phyloP scores from a whole-genome alignment of 2,329 filamentous ascomycete genomes.

The Teratosphaeria gauchensis region DNA sequence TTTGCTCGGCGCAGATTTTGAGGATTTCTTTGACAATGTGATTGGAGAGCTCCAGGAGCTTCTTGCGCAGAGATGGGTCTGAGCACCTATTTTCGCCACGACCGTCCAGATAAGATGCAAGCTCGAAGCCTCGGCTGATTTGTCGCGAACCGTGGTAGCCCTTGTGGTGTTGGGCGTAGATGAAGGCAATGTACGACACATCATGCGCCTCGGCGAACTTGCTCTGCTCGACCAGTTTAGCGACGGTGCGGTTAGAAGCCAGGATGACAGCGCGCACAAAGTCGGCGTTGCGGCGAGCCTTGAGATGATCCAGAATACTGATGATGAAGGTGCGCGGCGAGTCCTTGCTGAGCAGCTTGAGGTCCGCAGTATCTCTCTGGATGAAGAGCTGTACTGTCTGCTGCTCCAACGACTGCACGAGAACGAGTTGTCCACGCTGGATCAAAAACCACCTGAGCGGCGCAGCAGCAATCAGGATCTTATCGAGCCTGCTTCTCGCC shows the following conservation, averaged over 20 bases:
- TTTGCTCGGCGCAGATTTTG: conserved; percentile 30
- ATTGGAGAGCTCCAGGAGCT: conserved; percentile 30
- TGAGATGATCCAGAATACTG: conserved; percentile 32
- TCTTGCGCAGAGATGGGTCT: conserved; percentile 26
- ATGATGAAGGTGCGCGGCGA: conserved; percentile 29
- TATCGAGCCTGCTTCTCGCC: conserved; percentile 24
- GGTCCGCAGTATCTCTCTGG: conserved; percentile 19
- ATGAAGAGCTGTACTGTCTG: conserved; percentile 25
- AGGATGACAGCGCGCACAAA: conserved; percentile 32
- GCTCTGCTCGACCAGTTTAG: conserved; percentile 29
- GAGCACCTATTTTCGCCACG: conserved; percentile 24
- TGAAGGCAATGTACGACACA: conserved; percentile 35
- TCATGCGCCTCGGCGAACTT: conserved; percentile 33
- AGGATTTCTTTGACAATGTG: conserved; percentile 35
- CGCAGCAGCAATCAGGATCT: conserved; percentile 25
- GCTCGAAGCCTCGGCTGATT: conserved; percentile 37
- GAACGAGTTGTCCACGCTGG: conserved; percentile 24
- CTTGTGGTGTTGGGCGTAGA: conserved; percentile 33
- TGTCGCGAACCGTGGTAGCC: conserved; percentile 32
- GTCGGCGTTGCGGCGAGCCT: conserved; percentile 27
- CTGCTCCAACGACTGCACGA: conserved; percentile 27
- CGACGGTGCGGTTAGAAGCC: conserved; percentile 28
- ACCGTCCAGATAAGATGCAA: conserved; percentile 37
- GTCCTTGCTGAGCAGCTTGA: conserved; percentile 26
- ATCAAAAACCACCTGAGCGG: conserved; percentile 31